phyloP scores from a whole-genome alignment of 2,329 filamentous ascomycete genomes.

The Penicillium sp. region DNA sequence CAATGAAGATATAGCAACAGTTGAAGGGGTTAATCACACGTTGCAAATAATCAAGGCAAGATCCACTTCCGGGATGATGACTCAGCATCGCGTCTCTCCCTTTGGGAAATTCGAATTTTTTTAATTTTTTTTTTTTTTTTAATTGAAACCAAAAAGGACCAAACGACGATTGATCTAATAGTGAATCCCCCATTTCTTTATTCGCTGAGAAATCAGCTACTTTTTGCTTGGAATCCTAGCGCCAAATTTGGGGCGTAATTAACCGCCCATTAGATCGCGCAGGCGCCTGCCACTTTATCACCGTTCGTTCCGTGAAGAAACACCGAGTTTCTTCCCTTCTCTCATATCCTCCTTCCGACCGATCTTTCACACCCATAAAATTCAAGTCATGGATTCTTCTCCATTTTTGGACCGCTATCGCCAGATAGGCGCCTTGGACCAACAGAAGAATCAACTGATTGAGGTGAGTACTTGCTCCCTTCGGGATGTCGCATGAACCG shows the following conservation, averaged over 20 bases:
- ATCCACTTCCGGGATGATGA: slow-evolving; percentile 28
- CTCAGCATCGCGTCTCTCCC: slow-evolving; percentile 15
- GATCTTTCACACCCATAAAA: neutral
- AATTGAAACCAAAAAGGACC: slow-evolving; percentile 6
- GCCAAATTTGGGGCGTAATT: neutral
- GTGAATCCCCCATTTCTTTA: too few relatives aligned
- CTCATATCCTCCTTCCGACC: slow-evolving; percentile 1
- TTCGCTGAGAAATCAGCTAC: too few relatives aligned
- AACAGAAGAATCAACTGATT: slow-evolving; percentile 46
- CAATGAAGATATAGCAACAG: slow-evolving; percentile 10
- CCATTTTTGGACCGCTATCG: slow-evolving; percentile 42
- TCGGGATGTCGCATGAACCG: slow-evolving; percentile 6
- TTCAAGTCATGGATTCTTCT: slow-evolving; percentile 28
- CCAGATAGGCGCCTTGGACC: slow-evolving; percentile 41
- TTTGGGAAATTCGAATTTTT: slow-evolving; percentile 8
- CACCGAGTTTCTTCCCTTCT: slow-evolving; percentile 5
- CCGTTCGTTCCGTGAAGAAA: neutral
- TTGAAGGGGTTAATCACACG: slow-evolving; percentile 19
- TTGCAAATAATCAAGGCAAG: slow-evolving; percentile 20
- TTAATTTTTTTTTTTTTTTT: slow-evolving; percentile 15
- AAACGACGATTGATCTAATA: neutral
- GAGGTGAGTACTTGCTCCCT: slow-evolving; percentile 33
- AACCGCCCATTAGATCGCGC: slow-evolving; percentile 16
- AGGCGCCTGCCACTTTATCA: slow-evolving; percentile 10
- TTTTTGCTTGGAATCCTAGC: too few relatives aligned